Base-by-base conservation (phyloP, 345 rosid genomes). In the Toxicodendron radicans region DNA sequence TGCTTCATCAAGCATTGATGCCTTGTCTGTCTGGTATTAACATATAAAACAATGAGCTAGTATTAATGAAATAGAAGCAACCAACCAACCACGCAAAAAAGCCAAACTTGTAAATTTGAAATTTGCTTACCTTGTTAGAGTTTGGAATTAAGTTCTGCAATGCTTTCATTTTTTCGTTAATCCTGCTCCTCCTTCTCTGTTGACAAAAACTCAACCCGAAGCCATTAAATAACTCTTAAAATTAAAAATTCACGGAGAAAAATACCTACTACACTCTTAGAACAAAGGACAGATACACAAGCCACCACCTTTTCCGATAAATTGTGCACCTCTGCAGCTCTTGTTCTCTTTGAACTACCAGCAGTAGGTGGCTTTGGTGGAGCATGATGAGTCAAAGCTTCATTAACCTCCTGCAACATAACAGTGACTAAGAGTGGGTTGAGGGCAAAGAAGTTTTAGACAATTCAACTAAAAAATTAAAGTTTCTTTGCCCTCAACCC, bases 111-210 rank as follows among this genome's bases (percentile, higher is more conserved):
- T 38, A 18, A 35, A 62, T 33, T 30, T 12, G 0, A 43, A 64
- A 21, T n/a, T 20, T 30, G 5, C 24, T 41, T 75, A 92, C 99
- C 96, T 93, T 95, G 68, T 93, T 95, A 56, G 99, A 93, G 73
- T 95, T 93, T 3, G 99, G 99, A 75, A 93, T 93, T 43, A 95
- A 85, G 80, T 86, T 91, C 48, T 95, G 99, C 66, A 95, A 86
- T 9, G 99, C 98, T 77, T 93, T 95, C 98, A 95, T 95, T 82
- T 93, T 95, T 84, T 93, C 99, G 78, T 95, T 95, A 67, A 95
- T 95, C 86, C 93, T 89, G 68, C 97, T 95, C 80, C 98, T 87
- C 80, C 99, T 89, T 75, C 96, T 90, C 99, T 95, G 84, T 76
- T 38, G 66, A 41, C 38, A 60, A 57, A 43, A 58, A n/a, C 58